Conservation (phyloP, 441 rosid species). For the Breynia disticha region DNA sequence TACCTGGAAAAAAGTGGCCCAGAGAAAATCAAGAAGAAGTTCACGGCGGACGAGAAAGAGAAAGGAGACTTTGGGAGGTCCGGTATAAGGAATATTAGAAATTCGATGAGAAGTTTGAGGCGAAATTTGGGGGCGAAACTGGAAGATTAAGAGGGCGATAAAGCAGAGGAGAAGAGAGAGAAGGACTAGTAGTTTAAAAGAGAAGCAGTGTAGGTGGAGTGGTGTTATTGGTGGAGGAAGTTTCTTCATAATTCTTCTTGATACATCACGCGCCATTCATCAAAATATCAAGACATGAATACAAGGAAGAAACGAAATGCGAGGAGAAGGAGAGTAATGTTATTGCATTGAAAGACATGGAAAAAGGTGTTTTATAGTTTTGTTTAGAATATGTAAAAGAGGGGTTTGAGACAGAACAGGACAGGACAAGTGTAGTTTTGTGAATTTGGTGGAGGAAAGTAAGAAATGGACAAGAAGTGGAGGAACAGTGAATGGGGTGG, state of each 20-base stretch:
- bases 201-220: slow-evolving; percentile 38
- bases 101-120: slow-evolving; percentile 9
- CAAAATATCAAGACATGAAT: not conserved
- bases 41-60: slow-evolving; percentile 56
- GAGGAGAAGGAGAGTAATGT: too few relatives aligned
- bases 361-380: too few relatives aligned
- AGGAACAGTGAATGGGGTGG: too few relatives aligned
- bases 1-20: slow-evolving; percentile 85
- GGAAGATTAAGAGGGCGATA: slow-evolving; percentile 41
- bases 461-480: too few relatives aligned
- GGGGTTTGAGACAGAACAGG: too few relatives aligned
- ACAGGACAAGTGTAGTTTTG: too few relatives aligned
- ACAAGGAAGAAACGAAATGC: too few relatives aligned
- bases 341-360: too few relatives aligned
- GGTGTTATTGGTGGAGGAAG: slow-evolving; percentile 10
- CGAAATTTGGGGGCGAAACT: slow-evolving; percentile 19
- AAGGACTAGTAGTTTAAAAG: slow-evolving; percentile 53
- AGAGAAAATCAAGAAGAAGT: slow-evolving; percentile 87
- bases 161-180: slow-evolving; percentile 43
- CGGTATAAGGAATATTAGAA: slow-evolving; percentile 17
- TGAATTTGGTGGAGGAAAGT: too few relatives aligned
- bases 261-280: slow-evolving; percentile 11
- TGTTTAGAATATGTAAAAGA: too few relatives aligned
- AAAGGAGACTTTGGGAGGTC: slow-evolving; percentile 72
- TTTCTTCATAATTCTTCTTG: slow-evolving; percentile 38